These are phyloP conservation scores for Macaranga tanarius DNA, from an alignment of 441 rosid genomes.

Conservation along the genomic window DNA sequence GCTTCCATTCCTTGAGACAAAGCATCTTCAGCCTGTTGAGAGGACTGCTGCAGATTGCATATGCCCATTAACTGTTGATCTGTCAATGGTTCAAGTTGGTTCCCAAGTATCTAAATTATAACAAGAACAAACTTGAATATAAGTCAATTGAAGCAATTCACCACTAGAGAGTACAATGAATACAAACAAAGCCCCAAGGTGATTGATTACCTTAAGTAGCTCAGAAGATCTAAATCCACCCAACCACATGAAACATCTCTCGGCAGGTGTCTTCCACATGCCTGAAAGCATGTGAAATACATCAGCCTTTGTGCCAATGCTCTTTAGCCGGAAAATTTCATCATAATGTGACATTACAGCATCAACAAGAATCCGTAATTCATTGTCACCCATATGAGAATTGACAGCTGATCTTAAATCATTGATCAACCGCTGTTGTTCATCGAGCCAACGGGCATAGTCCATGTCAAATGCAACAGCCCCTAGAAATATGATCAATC, in stretches of 20 bases:
- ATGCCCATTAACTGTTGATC: constrained; percentile 92
- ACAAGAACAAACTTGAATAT: neutral
- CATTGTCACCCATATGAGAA: constrained; percentile 59
- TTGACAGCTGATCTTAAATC: constrained; percentile 74
- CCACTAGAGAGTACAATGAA: constrained; percentile 3
- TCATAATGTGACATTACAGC: constrained; percentile 80
- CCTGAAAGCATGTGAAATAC: constrained; percentile 97
- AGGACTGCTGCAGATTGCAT: constrained; percentile 87
- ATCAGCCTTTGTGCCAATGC: constrained; percentile 72
- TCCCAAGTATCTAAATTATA: constrained; percentile 64
- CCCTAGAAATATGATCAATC: constrained; percentile 38
- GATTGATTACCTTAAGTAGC: constrained; percentile 65
- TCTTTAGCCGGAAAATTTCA: constrained; percentile 67
- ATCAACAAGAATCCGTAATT: constrained; percentile 63
- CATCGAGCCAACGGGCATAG: constrained; percentile 82
- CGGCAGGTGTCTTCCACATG: constrained; percentile 94
- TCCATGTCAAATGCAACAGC: constrained; percentile 76
- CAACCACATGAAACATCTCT: constrained; percentile 95
- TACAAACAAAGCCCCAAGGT: neutral
- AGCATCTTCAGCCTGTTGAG: constrained; percentile 97
- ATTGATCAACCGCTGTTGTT: constrained; percentile 65
- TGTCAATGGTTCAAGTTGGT: constrained; percentile 80
- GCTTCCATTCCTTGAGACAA: constrained; percentile 98
- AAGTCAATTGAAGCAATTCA: neutral
- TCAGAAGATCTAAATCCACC: constrained; percentile 97